A percentile compares a stretch with the other conserved stretches of the same genome.
Evolutionary conservation across 1,139 yeast species (phyloP).

Genomic region (Sugiyamaella xylanicola): DNA sequence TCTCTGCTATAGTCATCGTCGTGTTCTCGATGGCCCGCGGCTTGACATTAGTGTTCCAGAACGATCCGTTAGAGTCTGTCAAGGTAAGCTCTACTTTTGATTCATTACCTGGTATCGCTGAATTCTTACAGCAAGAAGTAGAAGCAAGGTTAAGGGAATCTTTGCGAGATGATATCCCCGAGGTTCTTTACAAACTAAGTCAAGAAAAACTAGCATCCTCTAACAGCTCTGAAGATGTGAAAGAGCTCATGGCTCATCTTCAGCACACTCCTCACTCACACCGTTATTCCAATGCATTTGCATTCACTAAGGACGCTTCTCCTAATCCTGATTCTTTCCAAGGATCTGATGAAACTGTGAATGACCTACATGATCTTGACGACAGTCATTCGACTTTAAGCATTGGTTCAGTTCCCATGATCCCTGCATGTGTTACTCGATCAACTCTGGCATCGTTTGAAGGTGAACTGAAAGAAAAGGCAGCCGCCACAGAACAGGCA

Average conservation of each 20-base stretch:
- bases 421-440: slow-evolving; percentile 18
- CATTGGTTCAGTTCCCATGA: not conserved
- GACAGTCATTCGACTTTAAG: slow-evolving; percentile 19
- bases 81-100: slow-evolving; percentile 74
- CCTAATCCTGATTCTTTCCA: slow-evolving; percentile 1
- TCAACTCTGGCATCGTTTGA: slow-evolving; percentile 17
- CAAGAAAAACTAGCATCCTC: slow-evolving; percentile 21
- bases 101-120: slow-evolving; percentile 70
- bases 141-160: slow-evolving; percentile 70
- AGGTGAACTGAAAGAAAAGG: not conserved
- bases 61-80: slow-evolving; percentile 76
- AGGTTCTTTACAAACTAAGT: slow-evolving; percentile 63
- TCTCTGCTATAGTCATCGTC: slow-evolving; percentile 68
- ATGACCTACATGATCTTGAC: slow-evolving; percentile 16
- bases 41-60: slow-evolving; percentile 68
- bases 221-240: slow-evolving; percentile 1
- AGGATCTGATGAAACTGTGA: slow-evolving; percentile 16
- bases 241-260: slow-evolving; percentile 16
- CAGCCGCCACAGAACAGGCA: slow-evolving; percentile 5
- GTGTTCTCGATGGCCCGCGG: slow-evolving; percentile 73
- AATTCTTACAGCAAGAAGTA: slow-evolving; percentile 66
- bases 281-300: slow-evolving; percentile 9
- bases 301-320: not conserved
- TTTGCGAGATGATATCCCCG: slow-evolving; percentile 76
- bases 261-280: slow-evolving; percentile 19